phyloP scores from a whole-genome alignment of 768 basidiomycete species.

The Phylloporus scabripes region DNA sequence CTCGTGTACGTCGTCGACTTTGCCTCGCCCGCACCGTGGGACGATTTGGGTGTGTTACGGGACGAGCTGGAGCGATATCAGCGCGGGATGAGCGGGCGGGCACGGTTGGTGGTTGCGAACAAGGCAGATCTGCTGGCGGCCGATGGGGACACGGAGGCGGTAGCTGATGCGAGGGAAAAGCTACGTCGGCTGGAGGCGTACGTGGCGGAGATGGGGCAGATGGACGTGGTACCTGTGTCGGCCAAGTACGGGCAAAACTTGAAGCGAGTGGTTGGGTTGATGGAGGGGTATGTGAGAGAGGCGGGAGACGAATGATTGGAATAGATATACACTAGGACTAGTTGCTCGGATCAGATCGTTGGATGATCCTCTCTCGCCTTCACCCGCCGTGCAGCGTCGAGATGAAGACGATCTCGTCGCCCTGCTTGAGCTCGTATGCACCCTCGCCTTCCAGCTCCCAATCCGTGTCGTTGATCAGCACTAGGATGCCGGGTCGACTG shows the following conservation, averaged over 20 bases:
- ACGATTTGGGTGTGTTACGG: slow-evolving; percentile 64
- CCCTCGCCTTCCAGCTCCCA: slow-evolving; percentile 98
- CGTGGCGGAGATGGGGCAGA: slow-evolving; percentile 43
- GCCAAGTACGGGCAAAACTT: slow-evolving; percentile 87
- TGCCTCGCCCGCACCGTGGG: slow-evolving; percentile 65
- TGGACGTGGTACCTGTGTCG: slow-evolving; percentile 78
- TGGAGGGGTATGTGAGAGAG: slow-evolving; percentile 61
- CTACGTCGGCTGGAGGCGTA: slow-evolving; percentile 51
- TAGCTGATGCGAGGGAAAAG: slow-evolving; percentile 53
- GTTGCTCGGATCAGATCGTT: no score
- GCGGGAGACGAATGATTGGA: slow-evolving; percentile 27
- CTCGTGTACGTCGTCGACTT: slow-evolving; percentile 93
- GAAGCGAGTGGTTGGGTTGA: slow-evolving; percentile 55
- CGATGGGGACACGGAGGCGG: slow-evolving; percentile 41
- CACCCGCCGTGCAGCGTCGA: slow-evolving; percentile 79
- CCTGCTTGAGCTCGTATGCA: slow-evolving; percentile 67
- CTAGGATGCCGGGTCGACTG: slow-evolving; percentile 94
- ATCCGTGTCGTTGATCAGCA: slow-evolving; percentile 94
- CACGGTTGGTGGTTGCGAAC: slow-evolving; percentile 84
- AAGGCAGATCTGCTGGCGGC: slow-evolving; percentile 82
- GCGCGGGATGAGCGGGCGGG: slow-evolving; percentile 69
- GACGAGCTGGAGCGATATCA: slow-evolving; percentile 85
- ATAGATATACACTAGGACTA: neutral
- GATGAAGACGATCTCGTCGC: slow-evolving; percentile 94
- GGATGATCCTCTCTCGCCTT: no score